phyloP scores from a whole-genome alignment of 768 basidiomycete genomes.

The Lactifluus echinatus region DNA sequence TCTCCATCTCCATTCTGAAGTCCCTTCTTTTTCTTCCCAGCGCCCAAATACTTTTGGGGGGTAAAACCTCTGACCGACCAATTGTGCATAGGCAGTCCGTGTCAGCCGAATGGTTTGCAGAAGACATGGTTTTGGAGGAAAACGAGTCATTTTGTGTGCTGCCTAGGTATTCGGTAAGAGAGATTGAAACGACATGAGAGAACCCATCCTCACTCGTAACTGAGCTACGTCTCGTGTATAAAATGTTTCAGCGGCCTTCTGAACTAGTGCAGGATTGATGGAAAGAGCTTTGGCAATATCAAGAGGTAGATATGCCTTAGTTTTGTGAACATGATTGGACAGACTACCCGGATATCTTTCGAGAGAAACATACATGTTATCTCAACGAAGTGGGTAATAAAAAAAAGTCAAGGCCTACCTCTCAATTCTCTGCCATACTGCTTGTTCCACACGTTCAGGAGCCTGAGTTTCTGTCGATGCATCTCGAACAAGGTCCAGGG shows the following conservation, averaged over 20 bases:
- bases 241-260: slow-evolving; percentile 85
- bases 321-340: slow-evolving; percentile 60
- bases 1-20: slow-evolving; percentile 64
- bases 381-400: slow-evolving; percentile 1
- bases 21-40: slow-evolving; percentile 54
- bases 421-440: slow-evolving; percentile 62
- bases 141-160: slow-evolving; percentile 84
- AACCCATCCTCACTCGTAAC: slow-evolving; percentile 52
- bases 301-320: slow-evolving; percentile 70
- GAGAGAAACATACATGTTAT: background rate
- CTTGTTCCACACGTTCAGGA: slow-evolving; percentile 48
- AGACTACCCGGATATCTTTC: slow-evolving; percentile 63
- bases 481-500: slow-evolving; percentile 54
- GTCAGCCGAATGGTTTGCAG: slow-evolving; percentile 69
- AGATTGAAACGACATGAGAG: background rate
- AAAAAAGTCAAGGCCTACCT: slow-evolving; percentile 39
- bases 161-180: slow-evolving; percentile 36
- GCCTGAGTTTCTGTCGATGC: slow-evolving; percentile 47
- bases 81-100: slow-evolving; percentile 87
- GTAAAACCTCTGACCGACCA: slow-evolving; percentile 85
- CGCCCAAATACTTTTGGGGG: slow-evolving; percentile 84
- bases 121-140: slow-evolving; percentile 62
- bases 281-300: slow-evolving; percentile 71
- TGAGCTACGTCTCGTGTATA: slow-evolving; percentile 92
- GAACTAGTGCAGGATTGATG: slow-evolving; percentile 58